phyloP scores from a whole-genome alignment of 1,284 basidiomycete species.

The Wallemia hederae region DNA sequence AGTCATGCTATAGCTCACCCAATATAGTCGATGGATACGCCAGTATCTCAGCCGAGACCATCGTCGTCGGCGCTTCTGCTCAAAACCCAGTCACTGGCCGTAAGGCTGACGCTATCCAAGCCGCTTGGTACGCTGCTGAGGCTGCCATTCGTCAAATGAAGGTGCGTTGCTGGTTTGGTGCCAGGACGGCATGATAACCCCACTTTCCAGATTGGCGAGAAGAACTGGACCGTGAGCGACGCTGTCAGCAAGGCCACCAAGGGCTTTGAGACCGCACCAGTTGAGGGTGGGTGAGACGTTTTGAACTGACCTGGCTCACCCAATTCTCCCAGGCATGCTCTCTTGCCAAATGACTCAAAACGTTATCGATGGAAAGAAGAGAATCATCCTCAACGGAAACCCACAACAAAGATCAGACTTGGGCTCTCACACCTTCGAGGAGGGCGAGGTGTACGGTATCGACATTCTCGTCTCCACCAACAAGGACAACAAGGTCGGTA shows the following conservation, averaged over 20 bases:
- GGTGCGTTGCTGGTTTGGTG: neutral
- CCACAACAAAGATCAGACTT: slow-evolving; percentile 57
- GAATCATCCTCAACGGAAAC: slow-evolving; percentile 65
- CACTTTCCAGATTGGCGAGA: slow-evolving; percentile 48
- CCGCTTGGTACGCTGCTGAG: slow-evolving; percentile 77
- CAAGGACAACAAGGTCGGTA: slow-evolving; percentile 51
- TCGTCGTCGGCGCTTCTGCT: slow-evolving; percentile 48
- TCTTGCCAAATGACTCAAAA: slow-evolving; percentile 76
- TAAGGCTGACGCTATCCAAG: slow-evolving; percentile 68
- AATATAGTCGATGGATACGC: slow-evolving; percentile 24
- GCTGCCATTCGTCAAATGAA: slow-evolving; percentile 26
- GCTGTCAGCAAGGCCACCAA: slow-evolving; percentile 42
- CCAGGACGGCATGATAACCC: neutral
- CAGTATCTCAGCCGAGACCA: slow-evolving; percentile 63
- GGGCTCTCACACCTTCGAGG: slow-evolving; percentile 55
- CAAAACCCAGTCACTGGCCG: slow-evolving; percentile 48
- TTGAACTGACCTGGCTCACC: neutral
- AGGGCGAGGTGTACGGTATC: slow-evolving; percentile 85
- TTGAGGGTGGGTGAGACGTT: slow-evolving; percentile 38
- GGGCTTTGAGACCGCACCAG: slow-evolving; percentile 53
- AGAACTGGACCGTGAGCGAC: slow-evolving; percentile 84
- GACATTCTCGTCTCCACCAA: slow-evolving; percentile 72
- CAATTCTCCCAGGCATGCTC: slow-evolving; percentile 34
- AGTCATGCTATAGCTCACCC: neutral
- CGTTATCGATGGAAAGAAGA: slow-evolving; percentile 88